Evolutionary conservation across 2,329 filamentous ascomycete genomes (phyloP).

Genomic region (Aspergillus transmontanensis): DNA sequence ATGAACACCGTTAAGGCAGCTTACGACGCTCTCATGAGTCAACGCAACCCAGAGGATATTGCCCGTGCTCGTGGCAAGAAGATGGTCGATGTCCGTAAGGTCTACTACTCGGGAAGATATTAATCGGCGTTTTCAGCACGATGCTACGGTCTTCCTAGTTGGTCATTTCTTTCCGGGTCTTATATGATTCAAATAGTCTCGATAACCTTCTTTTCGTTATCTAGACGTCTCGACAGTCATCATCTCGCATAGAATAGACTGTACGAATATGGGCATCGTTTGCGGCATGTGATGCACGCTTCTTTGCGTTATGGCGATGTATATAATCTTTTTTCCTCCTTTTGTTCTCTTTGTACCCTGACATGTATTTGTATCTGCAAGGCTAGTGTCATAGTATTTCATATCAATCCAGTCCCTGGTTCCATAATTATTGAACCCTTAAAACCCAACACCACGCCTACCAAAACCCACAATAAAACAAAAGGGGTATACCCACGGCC

Average conservation of each 20-base stretch:
- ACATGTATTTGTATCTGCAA: slow-evolving; percentile 34
- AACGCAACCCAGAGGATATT: slow-evolving; percentile 85
- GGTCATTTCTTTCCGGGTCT: not conserved
- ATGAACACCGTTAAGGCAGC: slow-evolving; percentile 98
- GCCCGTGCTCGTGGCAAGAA: slow-evolving; percentile 90
- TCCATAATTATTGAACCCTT: slow-evolving; percentile 5
- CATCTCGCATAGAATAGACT: slow-evolving; percentile 17
- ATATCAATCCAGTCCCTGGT: slow-evolving; percentile 15
- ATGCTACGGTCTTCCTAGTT: not conserved
- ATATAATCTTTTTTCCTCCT: slow-evolving; percentile 21
- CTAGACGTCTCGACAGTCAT: slow-evolving; percentile 10
- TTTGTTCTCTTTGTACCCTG: slow-evolving; percentile 14
- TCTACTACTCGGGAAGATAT: slow-evolving; percentile 87
- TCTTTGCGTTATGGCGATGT: slow-evolving; percentile 24
- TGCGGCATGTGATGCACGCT: slow-evolving; percentile 6
- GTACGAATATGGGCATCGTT: slow-evolving; percentile 20
- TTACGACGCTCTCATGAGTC: slow-evolving; percentile 77
- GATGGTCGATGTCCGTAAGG: slow-evolving; percentile 91
- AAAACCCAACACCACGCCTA: slow-evolving; percentile 12
- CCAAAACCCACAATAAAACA: slow-evolving; percentile 10
- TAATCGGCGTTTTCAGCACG: slow-evolving; percentile 35
- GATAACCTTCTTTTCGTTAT: slow-evolving; percentile 15
- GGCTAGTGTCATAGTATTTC: slow-evolving; percentile 17
- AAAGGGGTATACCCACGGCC: slow-evolving; percentile 21
- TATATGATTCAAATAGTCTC: slow-evolving; percentile 19